Base-by-base conservation (phyloP, 2,329 filamentous ascomycete genomes). In the Cryphonectria carpinicola region DNA sequence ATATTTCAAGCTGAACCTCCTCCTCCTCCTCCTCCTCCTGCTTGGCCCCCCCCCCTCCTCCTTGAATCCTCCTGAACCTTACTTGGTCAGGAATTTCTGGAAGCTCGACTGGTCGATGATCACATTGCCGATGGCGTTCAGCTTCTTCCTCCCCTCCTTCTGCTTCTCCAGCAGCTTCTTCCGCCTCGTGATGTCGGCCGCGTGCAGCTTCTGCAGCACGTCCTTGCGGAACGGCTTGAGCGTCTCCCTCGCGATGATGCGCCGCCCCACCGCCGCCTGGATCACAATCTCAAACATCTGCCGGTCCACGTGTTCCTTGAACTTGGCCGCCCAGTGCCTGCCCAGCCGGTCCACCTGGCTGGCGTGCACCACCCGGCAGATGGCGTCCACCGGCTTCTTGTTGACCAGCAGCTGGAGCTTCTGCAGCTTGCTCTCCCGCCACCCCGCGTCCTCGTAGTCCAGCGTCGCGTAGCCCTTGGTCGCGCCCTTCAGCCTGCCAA, bases 141-240 rank as follows among this genome's bases (percentile, higher is more conserved):
- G 82, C 81, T 92, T 92, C 88, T 97, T 98, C 69, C 94, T 87
- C 0, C 96, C 96, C 75, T 95, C 95, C 83, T 99, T 99, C 81
- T 99, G 96, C 85, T 95, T 97, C 83, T 98, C 95, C 14, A 99
- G 82, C 74, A 99, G 81, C 81, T 99, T 99, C 77, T 90, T 88
- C 52, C 95, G 88, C 71, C 96, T 85, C 4, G 90, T 89, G 22
- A 97, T 88, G 82, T 99, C 96, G 73, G 92, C 93, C 0, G 96
- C 96, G 79, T 99, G 97, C 69, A 99, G 84, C 82, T 98, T 98
- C 10, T 92, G 91, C 70, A 97, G 82, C 3, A 99, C 96, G 76
- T 99, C 96, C 81, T 99, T 99, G 63, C 96, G 87, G 81, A 97
- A 99, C 0, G 96, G 94, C 84, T 98, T 98, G 79, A 99, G 91